Evolutionary conservation across 164 flowering plant genomes (phyloP).

Genomic region (Annona squamosa): DNA sequence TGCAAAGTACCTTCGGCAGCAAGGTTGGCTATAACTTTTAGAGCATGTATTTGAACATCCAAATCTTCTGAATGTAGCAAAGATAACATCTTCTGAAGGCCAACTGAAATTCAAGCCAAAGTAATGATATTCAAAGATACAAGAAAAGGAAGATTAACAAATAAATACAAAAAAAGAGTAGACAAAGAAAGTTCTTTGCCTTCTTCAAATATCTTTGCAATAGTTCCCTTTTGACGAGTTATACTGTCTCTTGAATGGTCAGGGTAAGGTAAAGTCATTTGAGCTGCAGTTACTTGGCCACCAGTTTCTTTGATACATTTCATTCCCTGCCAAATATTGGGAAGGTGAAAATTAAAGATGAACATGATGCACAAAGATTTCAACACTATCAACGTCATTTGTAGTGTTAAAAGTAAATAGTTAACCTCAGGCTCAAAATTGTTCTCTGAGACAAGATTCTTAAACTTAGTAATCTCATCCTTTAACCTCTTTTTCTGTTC

Average conservation of each 20-base stretch:
- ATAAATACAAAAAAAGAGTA: neutral
- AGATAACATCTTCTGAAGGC: slow-evolving; percentile 62
- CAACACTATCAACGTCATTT: neutral
- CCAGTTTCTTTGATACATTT: slow-evolving; percentile 33
- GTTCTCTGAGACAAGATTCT: slow-evolving; percentile 41
- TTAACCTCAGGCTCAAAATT: slow-evolving; percentile 47
- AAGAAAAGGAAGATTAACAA: neutral
- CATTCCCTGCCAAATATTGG: slow-evolving; percentile 39
- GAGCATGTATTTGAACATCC: slow-evolving; percentile 79
- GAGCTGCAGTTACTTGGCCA: slow-evolving; percentile 26
- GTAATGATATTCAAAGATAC: slow-evolving; percentile 13
- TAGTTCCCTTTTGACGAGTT: slow-evolving; percentile 52
- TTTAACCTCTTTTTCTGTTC: slow-evolving; percentile 55
- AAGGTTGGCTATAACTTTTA: slow-evolving; percentile 87
- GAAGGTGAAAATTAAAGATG: slow-evolving; percentile 6
- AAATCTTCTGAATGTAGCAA: slow-evolving; percentile 61
- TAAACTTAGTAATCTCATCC: slow-evolving; percentile 43
- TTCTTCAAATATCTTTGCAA: slow-evolving; percentile 82
- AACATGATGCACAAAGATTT: neutral
- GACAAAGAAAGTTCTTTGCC: slow-evolving; percentile 26
- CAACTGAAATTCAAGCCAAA: slow-evolving; percentile 44
- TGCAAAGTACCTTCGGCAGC: slow-evolving; percentile 77
- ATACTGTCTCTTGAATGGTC: slow-evolving; percentile 33
- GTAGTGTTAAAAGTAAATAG: neutral
- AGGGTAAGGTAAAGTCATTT: slow-evolving; percentile 25